A percentile compares a stretch with the other conserved stretches of the same genome.
These are phyloP conservation scores for Heliamphora pulchella DNA, from an alignment of 179 eudicot species.

Conservation along the genomic window DNA sequence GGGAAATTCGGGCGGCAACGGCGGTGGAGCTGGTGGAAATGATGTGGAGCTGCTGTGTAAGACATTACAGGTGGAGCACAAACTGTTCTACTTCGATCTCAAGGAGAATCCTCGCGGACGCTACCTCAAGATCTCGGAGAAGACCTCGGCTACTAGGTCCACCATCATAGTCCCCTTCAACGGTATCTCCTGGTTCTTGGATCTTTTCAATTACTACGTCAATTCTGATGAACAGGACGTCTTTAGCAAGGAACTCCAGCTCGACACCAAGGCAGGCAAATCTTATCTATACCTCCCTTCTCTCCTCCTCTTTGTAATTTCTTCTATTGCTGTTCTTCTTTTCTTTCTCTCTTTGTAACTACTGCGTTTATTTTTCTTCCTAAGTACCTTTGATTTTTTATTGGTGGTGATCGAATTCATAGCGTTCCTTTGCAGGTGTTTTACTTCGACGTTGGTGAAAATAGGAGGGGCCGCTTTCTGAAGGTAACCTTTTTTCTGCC, in stretches of 20 bases:
- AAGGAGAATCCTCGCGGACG: constrained; percentile 97
- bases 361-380: neutral
- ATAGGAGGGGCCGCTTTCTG: constrained; percentile 88
- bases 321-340: too few species aligned
- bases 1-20: constrained; percentile 35
- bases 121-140: constrained; percentile 88
- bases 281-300: neutral
- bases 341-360: neutral
- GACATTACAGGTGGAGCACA: constrained; percentile 93
- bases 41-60: constrained; percentile 81
- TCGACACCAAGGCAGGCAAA: constrained; percentile 58
- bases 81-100: constrained; percentile 90
- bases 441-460: constrained; percentile 93
- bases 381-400: neutral
- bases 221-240: constrained; percentile 67
- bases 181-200: constrained; percentile 84
- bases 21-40: constrained; percentile 48
- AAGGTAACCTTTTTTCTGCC: constrained; percentile 40
- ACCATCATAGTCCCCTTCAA: constrained; percentile 84
- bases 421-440: constrained; percentile 49
- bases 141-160: constrained; percentile 88
- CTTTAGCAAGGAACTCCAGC: constrained; percentile 92
- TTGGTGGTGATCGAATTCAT: neutral
- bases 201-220: constrained; percentile 87
- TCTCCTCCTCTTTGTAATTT: too few species aligned